Evolutionary conservation across 352 stramenopile species (phyloP), one percentile per base, ranked within the genome.

Genomic region (Pythium sp.): DNA sequence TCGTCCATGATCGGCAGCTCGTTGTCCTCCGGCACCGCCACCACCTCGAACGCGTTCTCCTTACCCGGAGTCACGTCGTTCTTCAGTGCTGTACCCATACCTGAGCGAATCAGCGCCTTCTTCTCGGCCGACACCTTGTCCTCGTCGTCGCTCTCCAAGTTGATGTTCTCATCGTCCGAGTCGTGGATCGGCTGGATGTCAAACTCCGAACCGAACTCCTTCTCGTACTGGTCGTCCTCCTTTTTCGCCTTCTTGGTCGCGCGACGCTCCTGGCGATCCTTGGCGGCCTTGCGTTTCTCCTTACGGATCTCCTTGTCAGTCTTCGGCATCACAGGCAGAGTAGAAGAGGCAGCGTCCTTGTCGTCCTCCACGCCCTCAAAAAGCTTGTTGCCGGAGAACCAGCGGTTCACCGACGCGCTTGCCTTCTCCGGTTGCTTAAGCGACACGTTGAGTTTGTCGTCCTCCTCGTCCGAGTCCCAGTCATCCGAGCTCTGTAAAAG

Each of bases 251-350:
- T 93, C 72, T 95, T 94, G 9, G 73, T 53, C 0, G 75, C 70
- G 24, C 89, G 86, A 5, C 95, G 89, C 76, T 98, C 93, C 60
- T 98, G 84, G 1, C 95, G 87, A 9, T 98, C 91, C 62, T 90
- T 88, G 0, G 93, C 95, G 61, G 98, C 99, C 66, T 98, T 91
- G 20, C 97, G 89, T 75, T 99, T 99, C 47, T 98, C 94, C 58
- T 98, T 92, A 36, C 98, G 96, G 65, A 98, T 95, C 71, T 99
- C 86, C 74, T 99, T 99, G 68, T 99, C 98, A 0, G 97, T 99
- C 78, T 98, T 98, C 0, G 97, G 97, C 92, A 99, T 99, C 11
- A 89, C 86, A 0, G 82, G 76, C 22, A 92, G 8, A 43, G 18
- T 34, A 11, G 61, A 51, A 54, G 73, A 70, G 11, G 74, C 20